Conservation (phyloP, 2,329 filamentous ascomycete species). For the Verticillium longisporum region DNA sequence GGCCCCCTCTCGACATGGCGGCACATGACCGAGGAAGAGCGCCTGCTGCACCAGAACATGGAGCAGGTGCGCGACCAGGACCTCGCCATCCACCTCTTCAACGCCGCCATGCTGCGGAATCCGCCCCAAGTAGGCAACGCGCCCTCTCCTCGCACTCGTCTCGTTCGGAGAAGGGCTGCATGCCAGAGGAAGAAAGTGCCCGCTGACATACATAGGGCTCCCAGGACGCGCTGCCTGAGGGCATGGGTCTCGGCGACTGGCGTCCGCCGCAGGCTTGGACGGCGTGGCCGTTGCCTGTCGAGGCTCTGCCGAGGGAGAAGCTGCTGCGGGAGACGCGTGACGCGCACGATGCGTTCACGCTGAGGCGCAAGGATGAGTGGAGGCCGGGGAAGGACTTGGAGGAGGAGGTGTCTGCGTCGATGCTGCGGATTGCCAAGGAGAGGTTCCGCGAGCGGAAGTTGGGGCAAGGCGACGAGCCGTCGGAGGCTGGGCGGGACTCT, state of each 20-base stretch:
- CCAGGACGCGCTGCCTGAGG: conserved; percentile 2
- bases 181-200: neutral
- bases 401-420: conserved; percentile 61
- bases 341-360: conserved; percentile 43
- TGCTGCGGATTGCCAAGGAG: conserved; percentile 62
- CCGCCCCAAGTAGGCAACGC: conserved; percentile 14
- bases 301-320: conserved; percentile 51
- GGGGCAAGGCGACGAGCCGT: neutral
- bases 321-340: conserved; percentile 41
- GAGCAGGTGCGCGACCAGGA: conserved; percentile 58
- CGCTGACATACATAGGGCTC: conserved; percentile 1
- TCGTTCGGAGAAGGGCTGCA: neutral
- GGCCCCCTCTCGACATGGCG: conserved; percentile 64
- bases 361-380: conserved; percentile 33
- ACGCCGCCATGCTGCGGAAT: conserved; percentile 62
- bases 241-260: conserved; percentile 31
- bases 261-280: conserved; percentile 61
- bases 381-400: conserved; percentile 57
- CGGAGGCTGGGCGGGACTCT: neutral
- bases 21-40: conserved; percentile 52
- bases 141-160: neutral
- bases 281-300: conserved; percentile 70
- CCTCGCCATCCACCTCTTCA: conserved; percentile 71
- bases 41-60: conserved; percentile 56
- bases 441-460: conserved; percentile 41